Base-by-base conservation (phyloP, 2,329 filamentous ascomycete genomes). In the Penicillium freii region DNA sequence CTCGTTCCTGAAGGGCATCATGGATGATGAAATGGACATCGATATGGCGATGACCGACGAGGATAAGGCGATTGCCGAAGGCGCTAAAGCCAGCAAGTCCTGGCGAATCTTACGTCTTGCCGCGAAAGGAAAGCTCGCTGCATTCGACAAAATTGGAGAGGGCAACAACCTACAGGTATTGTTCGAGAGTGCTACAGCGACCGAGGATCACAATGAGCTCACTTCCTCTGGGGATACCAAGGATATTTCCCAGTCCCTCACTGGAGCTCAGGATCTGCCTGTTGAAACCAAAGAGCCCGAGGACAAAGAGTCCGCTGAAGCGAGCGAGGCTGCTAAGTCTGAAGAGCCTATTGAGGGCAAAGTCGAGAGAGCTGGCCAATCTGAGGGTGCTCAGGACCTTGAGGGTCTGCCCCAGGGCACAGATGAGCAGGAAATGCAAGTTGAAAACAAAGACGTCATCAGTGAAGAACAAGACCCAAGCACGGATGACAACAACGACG, bases 51-150 rank as follows among this genome's bases (percentile, higher is more conserved):
- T 83, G 54, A 85, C 78, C 40, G 82, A 86, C 40, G 82, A 84
- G 56, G 85, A 87, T 61, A 84, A 81, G 69, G 78, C 82, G 48
- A 73, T 75, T 65, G 82, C 78, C 77, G 84, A 73, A 76, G 89
- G 90, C 62, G 83, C 87, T 54, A 96, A 95, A 73, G 86, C 88
- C 21, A 96, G 91, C 78, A 93, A 95, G 73, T 89, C 87, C 56
- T 99, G 94, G 94, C 85, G 92, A 65, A 90, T 91, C 5, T 78
- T 99, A 61, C 86, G 94, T 51, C 84, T 96, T 62, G 89, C 91
- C 10, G 87, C 89, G 55, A 86, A 85, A 62, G 86, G 82, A 56
- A 89, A 88, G 66, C 82, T 97, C 63, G 83, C 85, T 44, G 78
- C 86, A 21, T 94, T 97, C 72, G 92, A 97, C 73, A 91, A 89